phyloP scores from a whole-genome alignment of 257 asterid species.

The Voacanga thouarsii region DNA sequence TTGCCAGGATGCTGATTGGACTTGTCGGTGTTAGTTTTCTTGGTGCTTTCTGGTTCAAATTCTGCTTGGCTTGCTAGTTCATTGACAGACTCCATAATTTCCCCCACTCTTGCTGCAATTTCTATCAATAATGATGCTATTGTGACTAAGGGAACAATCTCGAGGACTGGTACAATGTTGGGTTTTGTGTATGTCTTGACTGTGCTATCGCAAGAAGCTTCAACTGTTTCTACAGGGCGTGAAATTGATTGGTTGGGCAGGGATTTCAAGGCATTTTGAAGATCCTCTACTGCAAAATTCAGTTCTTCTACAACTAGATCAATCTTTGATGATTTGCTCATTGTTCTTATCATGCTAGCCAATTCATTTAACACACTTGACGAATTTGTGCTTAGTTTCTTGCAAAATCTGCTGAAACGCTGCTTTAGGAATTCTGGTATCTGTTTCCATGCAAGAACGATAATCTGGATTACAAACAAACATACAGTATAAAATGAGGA shows the following conservation, averaged over 20 bases:
- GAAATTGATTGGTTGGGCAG: conserved; percentile 35
- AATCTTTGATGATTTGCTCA: conserved; percentile 52
- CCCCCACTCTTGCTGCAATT: conserved; percentile 58
- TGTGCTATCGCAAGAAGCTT: conserved; percentile 10
- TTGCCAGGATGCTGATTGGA: conserved; percentile 19
- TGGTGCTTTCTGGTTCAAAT: conserved; percentile 37
- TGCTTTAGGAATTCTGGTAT: conserved; percentile 48
- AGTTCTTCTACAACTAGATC: conserved; percentile 48
- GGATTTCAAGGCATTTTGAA: conserved; percentile 44
- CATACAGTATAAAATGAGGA: neutral
- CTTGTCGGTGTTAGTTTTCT: conserved; percentile 24
- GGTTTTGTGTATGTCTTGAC: conserved; percentile 22
- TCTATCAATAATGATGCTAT: conserved; percentile 57
- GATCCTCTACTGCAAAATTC: conserved; percentile 53
- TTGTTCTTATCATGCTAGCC: conserved; percentile 33
- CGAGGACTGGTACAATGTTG: conserved; percentile 30
- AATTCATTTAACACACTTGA: conserved; percentile 55
- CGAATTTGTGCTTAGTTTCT: conserved; percentile 36
- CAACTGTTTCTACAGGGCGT: conserved; percentile 13
- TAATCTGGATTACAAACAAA: neutral
- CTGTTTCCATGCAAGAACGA: conserved; percentile 24
- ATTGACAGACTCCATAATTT: conserved; percentile 40
- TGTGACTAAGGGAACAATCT: conserved; percentile 55
- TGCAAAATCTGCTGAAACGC: conserved; percentile 47
- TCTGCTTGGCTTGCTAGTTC: conserved; percentile 55